phyloP scores from a whole-genome alignment of 2,329 filamentous ascomycete species.

The Aspergillus viridinutans region DNA sequence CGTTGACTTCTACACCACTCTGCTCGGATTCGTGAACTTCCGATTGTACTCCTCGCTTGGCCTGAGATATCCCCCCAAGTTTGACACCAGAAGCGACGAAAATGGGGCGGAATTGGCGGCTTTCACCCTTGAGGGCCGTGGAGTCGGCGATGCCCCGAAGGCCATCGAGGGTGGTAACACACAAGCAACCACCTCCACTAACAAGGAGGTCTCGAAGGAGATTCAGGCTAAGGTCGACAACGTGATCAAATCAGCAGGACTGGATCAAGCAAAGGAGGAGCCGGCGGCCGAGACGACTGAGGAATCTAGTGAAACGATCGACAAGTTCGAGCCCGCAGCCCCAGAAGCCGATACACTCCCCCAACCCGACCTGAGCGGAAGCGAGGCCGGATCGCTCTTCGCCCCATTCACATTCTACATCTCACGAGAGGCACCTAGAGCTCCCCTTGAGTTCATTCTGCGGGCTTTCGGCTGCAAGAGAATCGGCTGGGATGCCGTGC shows the following conservation, averaged over 20 bases:
- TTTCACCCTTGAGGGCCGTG: conserved; percentile 80
- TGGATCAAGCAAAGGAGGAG: conserved; percentile 41
- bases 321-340: conserved; percentile 84
- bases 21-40: conserved; percentile 95
- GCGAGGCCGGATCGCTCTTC: conserved; percentile 72
- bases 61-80: conserved; percentile 92
- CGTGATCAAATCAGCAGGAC: conserved; percentile 39
- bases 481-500: conserved; percentile 87
- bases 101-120: conserved; percentile 84
- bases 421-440: conserved; percentile 86
- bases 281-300: conserved; percentile 45
- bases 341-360: conserved; percentile 80
- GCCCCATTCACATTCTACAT: conserved; percentile 86
- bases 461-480: conserved; percentile 93
- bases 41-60: conserved; percentile 86
- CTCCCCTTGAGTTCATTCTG: conserved; percentile 86
- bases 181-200: conserved; percentile 47
- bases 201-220: conserved; percentile 63
- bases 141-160: conserved; percentile 47
- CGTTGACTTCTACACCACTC: conserved; percentile 96
- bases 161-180: conserved; percentile 51
- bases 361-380: conserved; percentile 67
- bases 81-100: conserved; percentile 81
- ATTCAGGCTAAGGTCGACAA: conserved; percentile 64
- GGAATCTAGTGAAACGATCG: conserved; percentile 62